Conservation (phyloP, 352 stramenopile species). For the Phytophthora parvispora region DNA sequence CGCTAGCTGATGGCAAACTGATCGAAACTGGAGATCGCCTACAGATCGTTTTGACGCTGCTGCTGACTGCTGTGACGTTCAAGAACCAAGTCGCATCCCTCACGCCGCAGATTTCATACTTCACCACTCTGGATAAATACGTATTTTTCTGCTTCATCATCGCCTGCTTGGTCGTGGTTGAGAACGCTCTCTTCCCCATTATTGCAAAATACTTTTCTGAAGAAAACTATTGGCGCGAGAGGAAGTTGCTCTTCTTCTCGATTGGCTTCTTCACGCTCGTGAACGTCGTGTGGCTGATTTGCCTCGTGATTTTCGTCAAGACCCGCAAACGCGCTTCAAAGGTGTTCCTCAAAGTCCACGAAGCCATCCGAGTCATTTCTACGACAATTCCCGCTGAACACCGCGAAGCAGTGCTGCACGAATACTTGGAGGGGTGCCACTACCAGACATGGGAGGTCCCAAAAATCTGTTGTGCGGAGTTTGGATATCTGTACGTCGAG, state of each 20-base stretch:
- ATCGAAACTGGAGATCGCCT: constrained; percentile 67
- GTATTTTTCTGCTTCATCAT: constrained; percentile 78
- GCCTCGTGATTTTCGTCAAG: constrained; percentile 39
- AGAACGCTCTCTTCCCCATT: constrained; percentile 62
- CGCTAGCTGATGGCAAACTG: constrained; percentile 34
- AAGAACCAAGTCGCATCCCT: constrained; percentile 63
- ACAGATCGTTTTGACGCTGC: constrained; percentile 65
- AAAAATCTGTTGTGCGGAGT: constrained; percentile 26
- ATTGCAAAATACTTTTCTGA: constrained; percentile 30
- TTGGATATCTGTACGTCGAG: constrained; percentile 44
- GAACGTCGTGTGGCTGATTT: constrained; percentile 46
- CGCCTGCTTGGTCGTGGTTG: constrained; percentile 56
- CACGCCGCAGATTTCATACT: constrained; percentile 73
- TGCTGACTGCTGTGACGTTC: constrained; percentile 75
- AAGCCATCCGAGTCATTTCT: constrained; percentile 47
- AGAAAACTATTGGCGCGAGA: constrained; percentile 34
- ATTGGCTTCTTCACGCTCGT: constrained; percentile 50
- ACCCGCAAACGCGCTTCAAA: constrained; percentile 26
- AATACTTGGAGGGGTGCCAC: constrained; percentile 23
- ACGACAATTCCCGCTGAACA: constrained; percentile 31
- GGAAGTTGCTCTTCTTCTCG: constrained; percentile 42
- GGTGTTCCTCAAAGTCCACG: constrained; percentile 45
- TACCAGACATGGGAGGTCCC: constrained; percentile 33
- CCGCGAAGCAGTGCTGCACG: constrained; percentile 34
- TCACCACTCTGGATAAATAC: constrained; percentile 71